Base-by-base conservation (phyloP, 2,329 filamentous ascomycete genomes). In the Phialocephala sp. region DNA sequence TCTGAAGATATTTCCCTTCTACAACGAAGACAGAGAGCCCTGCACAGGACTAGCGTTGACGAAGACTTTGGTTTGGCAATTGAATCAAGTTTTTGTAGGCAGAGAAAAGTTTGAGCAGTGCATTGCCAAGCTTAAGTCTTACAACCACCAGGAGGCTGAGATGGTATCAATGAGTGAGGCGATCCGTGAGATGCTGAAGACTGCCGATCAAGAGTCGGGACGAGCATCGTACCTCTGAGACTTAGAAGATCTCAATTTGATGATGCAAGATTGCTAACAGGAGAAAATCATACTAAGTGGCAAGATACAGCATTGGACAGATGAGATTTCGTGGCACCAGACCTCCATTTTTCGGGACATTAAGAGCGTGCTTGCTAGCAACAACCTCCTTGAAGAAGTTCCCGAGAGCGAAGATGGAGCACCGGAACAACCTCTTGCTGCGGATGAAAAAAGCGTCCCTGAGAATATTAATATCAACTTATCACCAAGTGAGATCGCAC, bases 61-160 rank as follows among this genome's bases (percentile, higher is more conserved):
- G 1, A n/a, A 57, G 6, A 62, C 5, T 8, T 9, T 62, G 12
- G 60, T 57, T 14, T 62, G 52, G 60, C 39, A 57, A 15, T 18
- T 62, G 11, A 62, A 62, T 15, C 22, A 27, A 1, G 18, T 62
- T 14, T 11, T 36, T 22, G 22, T 14, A 22, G 14, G 37, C 2
- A 5, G 47, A 22, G 14, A 39, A 1, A 57, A 47, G n/a, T 27
- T 50, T 14, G 45, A 9, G 1, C 45, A 50, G 5, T 50, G n/a
- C n/a, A n/a, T n/a, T n/a, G n/a, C n/a, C n/a, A n/a, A n/a, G n/a
- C n/a, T n/a, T n/a, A n/a, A n/a, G n/a, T n/a, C n/a, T n/a, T n/a
- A n/a, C n/a, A n/a, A n/a, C n/a, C n/a, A n/a, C n/a, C n/a, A n/a
- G n/a, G n/a, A n/a, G n/a, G n/a, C n/a, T n/a, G n/a, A n/a, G n/a